Conservation (phyloP, 2,329 filamentous ascomycete genomes). For the Pseudopyricularia cyperi region DNA sequence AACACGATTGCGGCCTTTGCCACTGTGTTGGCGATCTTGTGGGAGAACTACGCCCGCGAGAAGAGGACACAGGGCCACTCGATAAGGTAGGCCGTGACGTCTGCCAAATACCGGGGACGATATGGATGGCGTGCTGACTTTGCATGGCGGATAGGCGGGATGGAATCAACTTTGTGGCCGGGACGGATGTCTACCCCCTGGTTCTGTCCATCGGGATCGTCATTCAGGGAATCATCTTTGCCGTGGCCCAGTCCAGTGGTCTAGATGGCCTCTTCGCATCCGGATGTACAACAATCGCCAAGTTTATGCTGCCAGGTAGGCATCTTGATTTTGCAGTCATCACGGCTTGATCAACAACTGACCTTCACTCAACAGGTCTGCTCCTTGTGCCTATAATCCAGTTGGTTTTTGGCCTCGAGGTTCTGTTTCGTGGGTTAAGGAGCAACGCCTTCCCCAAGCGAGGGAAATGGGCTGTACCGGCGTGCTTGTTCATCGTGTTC, state of each 20-base stretch:
- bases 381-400: constrained; percentile 56
- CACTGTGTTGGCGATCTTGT: constrained; percentile 42
- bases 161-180: constrained; percentile 22
- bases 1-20: constrained; percentile 45
- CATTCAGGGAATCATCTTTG: constrained; percentile 44
- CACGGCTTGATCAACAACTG: not conserved
- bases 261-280: constrained; percentile 34
- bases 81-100: constrained; percentile 21
- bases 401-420: constrained; percentile 51
- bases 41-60: constrained; percentile 36
- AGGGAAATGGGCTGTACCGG: constrained; percentile 44
- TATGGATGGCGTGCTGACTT: not conserved
- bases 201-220: constrained; percentile 43
- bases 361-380: not conserved
- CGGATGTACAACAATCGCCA: constrained; percentile 40
- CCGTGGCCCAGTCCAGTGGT: constrained; percentile 41
- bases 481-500: constrained; percentile 39
- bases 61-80: constrained; percentile 26
- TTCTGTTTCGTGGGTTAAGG: constrained; percentile 39
- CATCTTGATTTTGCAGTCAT: not conserved
- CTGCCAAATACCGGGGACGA: not conserved
- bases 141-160: not conserved
- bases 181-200: constrained; percentile 40
- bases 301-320: constrained; percentile 48
- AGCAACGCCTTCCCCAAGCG: constrained; percentile 42